Evolutionary conservation across 306 rosid genomes (phyloP).

Genomic region (Biancaea sappan): DNA sequence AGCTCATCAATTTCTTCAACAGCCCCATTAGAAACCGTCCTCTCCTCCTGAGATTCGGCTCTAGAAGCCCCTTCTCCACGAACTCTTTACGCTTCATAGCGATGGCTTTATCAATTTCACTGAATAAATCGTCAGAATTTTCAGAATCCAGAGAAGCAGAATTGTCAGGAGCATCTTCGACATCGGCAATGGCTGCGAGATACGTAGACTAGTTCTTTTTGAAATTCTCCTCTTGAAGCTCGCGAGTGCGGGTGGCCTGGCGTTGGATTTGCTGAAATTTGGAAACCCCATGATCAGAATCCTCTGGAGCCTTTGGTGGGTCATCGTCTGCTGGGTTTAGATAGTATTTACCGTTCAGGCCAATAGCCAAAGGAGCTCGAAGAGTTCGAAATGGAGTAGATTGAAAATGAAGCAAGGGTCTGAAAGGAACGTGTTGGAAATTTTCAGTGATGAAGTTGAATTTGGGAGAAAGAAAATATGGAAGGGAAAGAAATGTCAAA

Average conservation of each 20-base stretch:
- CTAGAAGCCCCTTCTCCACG: constrained; percentile 78
- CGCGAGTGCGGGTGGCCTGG: constrained; percentile 79
- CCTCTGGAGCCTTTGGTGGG: constrained; percentile 79
- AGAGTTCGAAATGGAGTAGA: constrained; percentile 23
- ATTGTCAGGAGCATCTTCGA: constrained; percentile 66
- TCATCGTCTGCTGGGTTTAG: constrained; percentile 83
- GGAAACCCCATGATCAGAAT: constrained; percentile 75
- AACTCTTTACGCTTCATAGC: constrained; percentile 88
- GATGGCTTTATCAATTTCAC: constrained; percentile 85
- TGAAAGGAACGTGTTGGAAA: constrained; percentile 32
- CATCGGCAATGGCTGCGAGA: constrained; percentile 85
- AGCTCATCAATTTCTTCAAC: constrained; percentile 49
- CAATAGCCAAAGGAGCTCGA: constrained; percentile 50
- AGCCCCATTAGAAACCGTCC: neutral
- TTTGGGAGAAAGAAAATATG: constrained; percentile 47
- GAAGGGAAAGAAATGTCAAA: constrained; percentile 52
- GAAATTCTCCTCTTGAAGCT: constrained; percentile 68
- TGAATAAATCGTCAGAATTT: constrained; percentile 69
- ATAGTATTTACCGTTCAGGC: constrained; percentile 71
- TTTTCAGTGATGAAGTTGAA: constrained; percentile 31
- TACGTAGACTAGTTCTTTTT: constrained; percentile 74
- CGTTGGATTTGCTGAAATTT: constrained; percentile 76
- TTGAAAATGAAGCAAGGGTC: constrained; percentile 25
- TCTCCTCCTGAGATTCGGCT: constrained; percentile 73
- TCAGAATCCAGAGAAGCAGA: constrained; percentile 28